Evolutionary conservation across 2,329 filamentous ascomycete genomes (phyloP).

Genomic region (Chrysoporthe cubensis): DNA sequence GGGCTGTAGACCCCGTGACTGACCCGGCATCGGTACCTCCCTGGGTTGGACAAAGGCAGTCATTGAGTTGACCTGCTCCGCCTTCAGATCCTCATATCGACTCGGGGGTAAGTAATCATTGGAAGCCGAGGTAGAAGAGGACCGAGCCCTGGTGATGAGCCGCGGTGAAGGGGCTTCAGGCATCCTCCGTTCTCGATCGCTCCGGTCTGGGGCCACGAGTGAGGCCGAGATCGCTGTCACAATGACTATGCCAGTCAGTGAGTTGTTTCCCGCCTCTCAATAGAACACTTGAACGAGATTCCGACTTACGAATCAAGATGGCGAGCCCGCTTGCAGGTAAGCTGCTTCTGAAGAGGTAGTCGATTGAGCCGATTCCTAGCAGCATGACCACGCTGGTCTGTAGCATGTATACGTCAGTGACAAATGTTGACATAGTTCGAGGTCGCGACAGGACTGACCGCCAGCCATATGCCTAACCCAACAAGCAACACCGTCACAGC

Average conservation of each 20-base stretch:
- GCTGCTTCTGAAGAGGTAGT: slow-evolving; percentile 51
- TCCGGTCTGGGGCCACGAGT: slow-evolving; percentile 36
- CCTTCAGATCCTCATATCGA: slow-evolving; percentile 55
- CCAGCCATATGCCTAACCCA: slow-evolving; percentile 58
- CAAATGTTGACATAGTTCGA: neutral
- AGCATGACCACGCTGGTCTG: slow-evolving; percentile 57
- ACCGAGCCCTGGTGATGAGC: slow-evolving; percentile 41
- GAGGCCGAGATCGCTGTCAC: slow-evolving; percentile 45
- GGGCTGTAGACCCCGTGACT: slow-evolving; percentile 38
- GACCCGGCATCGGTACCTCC: slow-evolving; percentile 34
- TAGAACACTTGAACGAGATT: neutral
- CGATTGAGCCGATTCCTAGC: slow-evolving; percentile 49
- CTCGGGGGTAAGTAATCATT: slow-evolving; percentile 45
- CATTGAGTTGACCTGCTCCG: slow-evolving; percentile 42
- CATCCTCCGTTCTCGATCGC: slow-evolving; percentile 36
- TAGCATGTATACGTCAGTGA: slow-evolving; percentile 31
- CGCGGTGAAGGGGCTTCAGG: slow-evolving; percentile 47
- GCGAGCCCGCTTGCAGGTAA: slow-evolving; percentile 55
- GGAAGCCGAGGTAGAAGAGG: slow-evolving; percentile 48
- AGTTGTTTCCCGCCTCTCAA: neutral
- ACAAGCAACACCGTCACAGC: slow-evolving; percentile 46
- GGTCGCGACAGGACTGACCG: slow-evolving; percentile 43
- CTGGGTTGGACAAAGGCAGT: slow-evolving; percentile 42
- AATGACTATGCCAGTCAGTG: slow-evolving; percentile 36
- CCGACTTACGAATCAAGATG: slow-evolving; percentile 51